Conservation (phyloP, 345 rosid species). For the Psidium guajava region DNA sequence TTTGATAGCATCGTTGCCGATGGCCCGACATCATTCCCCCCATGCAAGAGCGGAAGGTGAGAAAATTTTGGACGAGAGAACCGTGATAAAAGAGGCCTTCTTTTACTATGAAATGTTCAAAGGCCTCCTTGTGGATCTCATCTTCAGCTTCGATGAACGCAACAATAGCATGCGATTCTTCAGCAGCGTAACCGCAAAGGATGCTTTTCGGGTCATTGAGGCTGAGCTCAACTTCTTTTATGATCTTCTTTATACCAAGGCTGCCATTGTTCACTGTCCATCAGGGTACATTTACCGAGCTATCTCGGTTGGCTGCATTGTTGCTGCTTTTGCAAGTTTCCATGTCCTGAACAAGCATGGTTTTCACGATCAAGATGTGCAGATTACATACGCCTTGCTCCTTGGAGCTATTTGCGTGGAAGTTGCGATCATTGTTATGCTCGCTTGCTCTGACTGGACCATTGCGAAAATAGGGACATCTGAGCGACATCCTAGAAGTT, state of each 20-base stretch:
- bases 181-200: accelerated
- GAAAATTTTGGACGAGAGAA: neutral
- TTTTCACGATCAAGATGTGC: neutral
- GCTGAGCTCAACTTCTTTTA: neutral
- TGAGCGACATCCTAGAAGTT: neutral
- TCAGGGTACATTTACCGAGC: neutral
- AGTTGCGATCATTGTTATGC: neutral
- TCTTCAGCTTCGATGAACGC: accelerated
- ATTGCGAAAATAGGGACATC: neutral
- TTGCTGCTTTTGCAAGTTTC: neutral
- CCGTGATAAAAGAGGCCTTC: neutral
- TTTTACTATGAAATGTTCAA: neutral
- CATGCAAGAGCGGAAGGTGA: no score
- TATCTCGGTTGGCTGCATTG: neutral
- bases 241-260: neutral
- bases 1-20: no score
- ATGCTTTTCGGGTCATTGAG: neutral
- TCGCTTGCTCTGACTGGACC: neutral
- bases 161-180: neutral
- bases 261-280: neutral
- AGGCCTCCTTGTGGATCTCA: neutral
- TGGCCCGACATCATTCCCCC: no score
- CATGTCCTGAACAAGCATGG: neutral
- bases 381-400: neutral
- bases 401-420: neutral